Base-by-base conservation (phyloP, 306 rosid genomes). In the Rosa multiflora region DNA sequence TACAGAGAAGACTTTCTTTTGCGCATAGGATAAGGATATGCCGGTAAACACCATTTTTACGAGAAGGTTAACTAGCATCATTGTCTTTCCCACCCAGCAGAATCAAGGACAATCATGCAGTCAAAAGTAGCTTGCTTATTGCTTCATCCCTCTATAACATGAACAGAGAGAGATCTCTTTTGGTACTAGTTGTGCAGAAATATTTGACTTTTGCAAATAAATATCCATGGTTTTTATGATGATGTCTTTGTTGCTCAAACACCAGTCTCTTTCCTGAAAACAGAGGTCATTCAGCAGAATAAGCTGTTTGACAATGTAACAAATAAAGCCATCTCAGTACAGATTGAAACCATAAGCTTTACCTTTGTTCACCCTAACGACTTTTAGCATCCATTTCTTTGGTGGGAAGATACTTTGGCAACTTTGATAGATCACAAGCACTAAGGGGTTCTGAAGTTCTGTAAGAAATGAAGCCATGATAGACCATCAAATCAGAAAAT, bases 361-460 rank as follows among this genome's bases (percentile, higher is more conserved):
- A 94, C 98, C 93, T 87, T 66, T 82, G 80, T n/a, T 76, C 77
- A 13, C 88, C 95, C 23, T 92, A 95, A 3, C 79, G 87, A 67
- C 0, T 56, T 79, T 92, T 91, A 52, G 96, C 97, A 88, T 92
- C 97, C 79, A 94, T 90, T 87, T 94, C 99, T 84, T 92, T 92
- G 84, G 87, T 87, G 20, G 97, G 97, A 73, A 93, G 80, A 85
- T 94, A 94, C 78, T 87, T 94, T 29, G 95, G 97, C 56, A 94
- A 73, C 78, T 59, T 86, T 79, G 97, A 87, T 8, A 97, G 95
- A 56, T 76, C 97, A 67, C 97, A 94, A 10, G 97, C 90, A 71
- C 32, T 78, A 84, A 47, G 99, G 97, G 81, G 87, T 86, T 84
- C 63, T 91, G 88, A 94, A 94, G 80, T 94, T 92, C 97, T 94